Conservation (phyloP, 352 stramenopile species). For the Pythium rishiriense region DNA sequence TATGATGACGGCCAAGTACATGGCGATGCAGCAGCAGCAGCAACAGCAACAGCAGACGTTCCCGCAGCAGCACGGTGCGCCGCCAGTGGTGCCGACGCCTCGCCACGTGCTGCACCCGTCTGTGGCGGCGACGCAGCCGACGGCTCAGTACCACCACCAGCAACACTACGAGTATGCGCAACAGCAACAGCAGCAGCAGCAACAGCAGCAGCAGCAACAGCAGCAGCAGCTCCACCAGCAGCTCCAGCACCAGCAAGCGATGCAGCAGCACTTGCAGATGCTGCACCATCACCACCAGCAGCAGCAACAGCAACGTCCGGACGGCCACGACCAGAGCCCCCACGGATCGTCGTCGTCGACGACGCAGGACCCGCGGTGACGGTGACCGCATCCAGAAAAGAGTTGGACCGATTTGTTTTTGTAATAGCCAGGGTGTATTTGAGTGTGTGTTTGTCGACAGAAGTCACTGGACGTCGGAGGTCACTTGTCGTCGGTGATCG, state of each 20-base stretch:
- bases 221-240: conserved; percentile 43
- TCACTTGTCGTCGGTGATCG: conserved; percentile 57
- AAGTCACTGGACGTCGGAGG: neutral
- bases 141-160: conserved; percentile 49
- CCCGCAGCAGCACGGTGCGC: conserved; percentile 25
- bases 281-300: conserved; percentile 26
- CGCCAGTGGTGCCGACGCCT: conserved; percentile 9
- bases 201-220: conserved; percentile 38
- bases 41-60: conserved; percentile 42
- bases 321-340: conserved; percentile 3
- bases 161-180: conserved; percentile 50
- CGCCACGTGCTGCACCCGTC: conserved; percentile 26
- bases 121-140: conserved; percentile 34
- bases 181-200: conserved; percentile 43
- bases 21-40: conserved; percentile 62
- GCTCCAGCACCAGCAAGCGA: conserved; percentile 39
- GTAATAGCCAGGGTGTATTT: conserved; percentile 13
- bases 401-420: neutral
- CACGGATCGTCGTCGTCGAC: conserved; percentile 1
- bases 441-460: conserved; percentile 1
- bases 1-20: conserved; percentile 78
- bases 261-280: conserved; percentile 38
- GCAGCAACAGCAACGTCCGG: conserved; percentile 13
- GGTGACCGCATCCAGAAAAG: too few species aligned
- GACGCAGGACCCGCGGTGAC: neutral